Percentiles rank a stretch among this genome's conserved stretches.
Evolutionary conservation across 148 eudicot species (phyloP).

Genomic region (Mesembryanthemum crystallinum): DNA sequence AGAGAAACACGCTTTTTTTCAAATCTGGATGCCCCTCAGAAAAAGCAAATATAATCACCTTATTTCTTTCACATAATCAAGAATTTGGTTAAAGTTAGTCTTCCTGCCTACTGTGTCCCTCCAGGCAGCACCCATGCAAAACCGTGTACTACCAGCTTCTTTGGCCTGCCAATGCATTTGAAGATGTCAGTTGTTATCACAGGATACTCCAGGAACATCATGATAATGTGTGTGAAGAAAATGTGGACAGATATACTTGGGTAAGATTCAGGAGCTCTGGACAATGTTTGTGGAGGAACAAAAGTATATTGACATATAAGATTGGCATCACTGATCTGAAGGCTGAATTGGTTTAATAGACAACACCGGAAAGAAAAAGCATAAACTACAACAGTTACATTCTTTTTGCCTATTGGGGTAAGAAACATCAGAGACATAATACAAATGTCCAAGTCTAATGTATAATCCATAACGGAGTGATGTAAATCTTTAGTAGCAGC

Average conservation of each 20-base stretch:
- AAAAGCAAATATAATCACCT: slow-evolving; percentile 42
- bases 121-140: slow-evolving; percentile 99
- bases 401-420: no score
- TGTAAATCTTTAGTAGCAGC: no score
- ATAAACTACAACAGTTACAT: no score
- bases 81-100: slow-evolving; percentile 93
- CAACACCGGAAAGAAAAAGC: no score
- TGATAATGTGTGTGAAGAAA: background rate
- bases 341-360: no score
- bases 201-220: background rate
- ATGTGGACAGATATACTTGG: background rate
- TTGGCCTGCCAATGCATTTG: slow-evolving; percentile 61
- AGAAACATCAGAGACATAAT: no score
- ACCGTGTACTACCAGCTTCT: slow-evolving; percentile 97
- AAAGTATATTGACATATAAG: background rate
- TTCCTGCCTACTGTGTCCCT: slow-evolving; percentile 95
- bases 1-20: background rate
- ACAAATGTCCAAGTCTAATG: no score
- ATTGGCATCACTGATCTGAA: no score
- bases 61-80: slow-evolving; percentile 96
- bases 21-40: background rate
- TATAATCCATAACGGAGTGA: no score
- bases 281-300: background rate
- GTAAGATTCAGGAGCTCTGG: background rate
- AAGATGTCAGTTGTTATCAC: background rate